Base-by-base conservation (phyloP, 2,329 filamentous ascomycete genomes). In the Fusarium fracticaudum region DNA sequence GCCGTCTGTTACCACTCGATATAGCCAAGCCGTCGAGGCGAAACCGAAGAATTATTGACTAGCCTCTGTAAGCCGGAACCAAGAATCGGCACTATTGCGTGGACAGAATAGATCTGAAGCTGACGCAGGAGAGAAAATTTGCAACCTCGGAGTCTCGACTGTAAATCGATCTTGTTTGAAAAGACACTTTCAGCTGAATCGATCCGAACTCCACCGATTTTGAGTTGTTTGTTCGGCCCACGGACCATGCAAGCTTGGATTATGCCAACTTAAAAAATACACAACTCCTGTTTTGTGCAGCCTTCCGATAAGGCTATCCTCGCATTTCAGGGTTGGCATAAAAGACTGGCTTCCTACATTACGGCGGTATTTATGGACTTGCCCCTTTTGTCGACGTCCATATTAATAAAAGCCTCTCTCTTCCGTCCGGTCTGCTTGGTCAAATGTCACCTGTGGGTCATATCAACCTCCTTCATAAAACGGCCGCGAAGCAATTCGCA, bases 401-500 rank as follows among this genome's bases (percentile, higher is more conserved):
- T 14, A 20, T 24, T 24, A 37, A 60, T 24, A 22, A 60, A 63
- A 50, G 18, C 57, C 50, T 38, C 31, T 73, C 37, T 73, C 44
- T 47, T 20, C 44, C 44, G 6, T 53, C 55, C 59, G 45, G 37
- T 38, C 47, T 40, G 45, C 53, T 44, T 57, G 58, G 55, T 67
- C 61, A 50, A 58, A 77, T 71, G 63, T 64, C 64, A 68, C 63
- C 26, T 69, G 71, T 77, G 75, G 75, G 71, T 60, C 57, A 22
- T 47, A 37, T n/a, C 55, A 45, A 44, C 61, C 55, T 71, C 66
- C 64, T 77, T 69, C 64, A 77, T 75, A 72, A 75, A 68, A 77
- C 59, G 58, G 35, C 64, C 69, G 48, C 62, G 60, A 71, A 61
- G 75, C 64, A 72, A 67, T 73, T 59, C 58, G 69, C 64, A 64